These are phyloP conservation scores for Hypoxylon intermedium DNA, from an alignment of 495 filamentous ascomycete genomes.

Conservation along the genomic window DNA sequence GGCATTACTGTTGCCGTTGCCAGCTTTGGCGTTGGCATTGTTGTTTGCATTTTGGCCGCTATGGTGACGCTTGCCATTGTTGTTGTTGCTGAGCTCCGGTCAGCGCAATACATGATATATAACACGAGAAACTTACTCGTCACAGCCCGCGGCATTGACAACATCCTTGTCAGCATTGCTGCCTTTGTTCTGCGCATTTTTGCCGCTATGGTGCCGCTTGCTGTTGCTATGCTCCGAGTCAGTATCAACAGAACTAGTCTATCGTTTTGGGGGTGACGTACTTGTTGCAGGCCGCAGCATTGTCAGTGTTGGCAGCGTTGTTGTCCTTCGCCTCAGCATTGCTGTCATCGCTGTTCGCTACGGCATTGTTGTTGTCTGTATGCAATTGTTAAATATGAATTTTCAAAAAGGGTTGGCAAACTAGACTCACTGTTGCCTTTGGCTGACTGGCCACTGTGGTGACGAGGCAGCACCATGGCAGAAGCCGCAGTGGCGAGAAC, in stretches of 20 bases:
- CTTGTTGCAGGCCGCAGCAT: slow-evolving; percentile 13
- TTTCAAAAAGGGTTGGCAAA: not conserved
- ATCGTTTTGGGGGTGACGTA: slow-evolving; percentile 1
- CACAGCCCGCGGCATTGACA: slow-evolving; percentile 2
- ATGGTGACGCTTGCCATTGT: not conserved
- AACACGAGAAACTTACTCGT: too few species aligned
- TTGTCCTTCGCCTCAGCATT: not conserved
- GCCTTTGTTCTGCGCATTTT: slow-evolving; percentile 18
- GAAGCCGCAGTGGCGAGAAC: slow-evolving; percentile 39
- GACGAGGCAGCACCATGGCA: slow-evolving; percentile 39
- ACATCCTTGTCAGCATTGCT: slow-evolving; percentile 4
- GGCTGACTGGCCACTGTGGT: slow-evolving; percentile 36
- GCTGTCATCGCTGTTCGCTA: not conserved
- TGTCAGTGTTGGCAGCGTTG: slow-evolving; percentile 13
- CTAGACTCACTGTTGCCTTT: slow-evolving; percentile 21
- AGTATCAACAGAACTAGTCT: slow-evolving; percentile 5
- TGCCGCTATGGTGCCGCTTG: slow-evolving; percentile 38
- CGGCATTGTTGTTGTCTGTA: slow-evolving; percentile 14
- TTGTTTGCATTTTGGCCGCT: slow-evolving; percentile 3
- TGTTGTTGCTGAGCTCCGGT: too few species aligned
- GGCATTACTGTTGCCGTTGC: too few species aligned
- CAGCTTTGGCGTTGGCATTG: slow-evolving; percentile 1
- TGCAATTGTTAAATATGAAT: not conserved
- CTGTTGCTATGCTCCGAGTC: slow-evolving; percentile 23
- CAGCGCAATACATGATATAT: too few species aligned